A percentile compares a stretch with the other conserved stretches of the same genome.
These are phyloP conservation scores for Arthroderma sp. DNA, from an alignment of 2,329 filamentous ascomycete genomes.

Conservation along the genomic window DNA sequence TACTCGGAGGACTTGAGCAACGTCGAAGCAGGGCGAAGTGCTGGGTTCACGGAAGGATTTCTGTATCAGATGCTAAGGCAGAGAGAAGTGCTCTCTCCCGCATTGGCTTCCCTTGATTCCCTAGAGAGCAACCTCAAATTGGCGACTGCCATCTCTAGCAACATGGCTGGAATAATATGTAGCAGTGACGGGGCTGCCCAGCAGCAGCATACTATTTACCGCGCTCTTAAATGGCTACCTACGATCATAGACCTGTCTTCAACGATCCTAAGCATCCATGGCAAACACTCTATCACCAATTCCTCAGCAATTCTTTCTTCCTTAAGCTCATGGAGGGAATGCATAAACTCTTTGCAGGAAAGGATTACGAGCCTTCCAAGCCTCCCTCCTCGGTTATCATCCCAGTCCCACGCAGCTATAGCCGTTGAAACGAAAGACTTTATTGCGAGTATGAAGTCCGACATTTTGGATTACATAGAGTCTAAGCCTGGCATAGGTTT, in stretches of 20 bases:
- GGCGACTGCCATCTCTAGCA: constrained; percentile 26
- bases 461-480: constrained; percentile 36
- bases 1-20: constrained; percentile 77
- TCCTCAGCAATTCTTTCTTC: constrained; percentile 36
- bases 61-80: constrained; percentile 42
- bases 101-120: constrained; percentile 21
- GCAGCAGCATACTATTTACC: constrained; percentile 19
- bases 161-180: constrained; percentile 18
- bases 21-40: constrained; percentile 65
- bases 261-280: constrained; percentile 54
- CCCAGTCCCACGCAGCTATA: constrained; percentile 20
- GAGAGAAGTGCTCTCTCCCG: constrained; percentile 26
- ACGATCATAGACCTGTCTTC: constrained; percentile 53
- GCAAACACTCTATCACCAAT: constrained; percentile 47
- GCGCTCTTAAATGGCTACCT: constrained; percentile 48
- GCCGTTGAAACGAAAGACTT: constrained; percentile 21
- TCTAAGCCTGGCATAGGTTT: constrained; percentile 51
- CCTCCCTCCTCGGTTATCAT: constrained; percentile 42
- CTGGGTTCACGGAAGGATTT: constrained; percentile 78
- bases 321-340: constrained; percentile 42
- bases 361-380: constrained; percentile 34
- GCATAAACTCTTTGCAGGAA: constrained; percentile 36
- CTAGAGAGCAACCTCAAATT: constrained; percentile 23
- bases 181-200: constrained; percentile 12
- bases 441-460: constrained; percentile 23